Conservation (phyloP, 2,329 filamentous ascomycete genomes). For the Aureobasidium lini region DNA sequence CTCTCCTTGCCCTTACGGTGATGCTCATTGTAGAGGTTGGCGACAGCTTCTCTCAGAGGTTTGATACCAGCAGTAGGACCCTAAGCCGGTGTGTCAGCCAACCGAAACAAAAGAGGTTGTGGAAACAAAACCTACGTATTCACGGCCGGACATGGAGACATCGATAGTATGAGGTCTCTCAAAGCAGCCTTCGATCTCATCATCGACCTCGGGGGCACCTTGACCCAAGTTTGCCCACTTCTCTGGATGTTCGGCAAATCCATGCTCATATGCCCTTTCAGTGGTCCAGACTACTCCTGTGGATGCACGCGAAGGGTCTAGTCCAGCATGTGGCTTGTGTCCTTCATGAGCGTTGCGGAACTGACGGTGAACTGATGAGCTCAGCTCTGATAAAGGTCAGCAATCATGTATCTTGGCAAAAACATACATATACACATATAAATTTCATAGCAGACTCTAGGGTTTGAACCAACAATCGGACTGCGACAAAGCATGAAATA, state of each 20-base stretch:
- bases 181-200: conserved; percentile 82
- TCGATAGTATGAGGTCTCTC: conserved; percentile 71
- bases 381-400: conserved; percentile 52
- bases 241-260: conserved; percentile 71
- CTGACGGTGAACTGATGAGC: conserved; percentile 77
- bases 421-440: too few relatives aligned
- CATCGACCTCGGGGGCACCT: conserved; percentile 84
- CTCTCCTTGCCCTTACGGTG: conserved; percentile 81
- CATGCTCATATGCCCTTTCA: conserved; percentile 80
- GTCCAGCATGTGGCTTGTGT: conserved; percentile 79
- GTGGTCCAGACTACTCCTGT: conserved; percentile 94
- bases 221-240: conserved; percentile 91
- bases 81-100: background rate
- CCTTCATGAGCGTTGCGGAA: conserved; percentile 88
- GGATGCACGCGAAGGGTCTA: conserved; percentile 78
- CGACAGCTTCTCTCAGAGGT: conserved; percentile 79
- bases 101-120: too few relatives aligned
- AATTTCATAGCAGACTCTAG: background rate
- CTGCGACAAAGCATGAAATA: background rate
- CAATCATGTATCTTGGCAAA: background rate
- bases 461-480: background rate
- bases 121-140: conserved; percentile 52
- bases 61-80: conserved; percentile 89
- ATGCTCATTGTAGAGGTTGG: conserved; percentile 85
- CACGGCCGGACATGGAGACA: conserved; percentile 68